Base-by-base conservation (phyloP, 768 basidiomycete genomes). In the Suillus subaureus region DNA sequence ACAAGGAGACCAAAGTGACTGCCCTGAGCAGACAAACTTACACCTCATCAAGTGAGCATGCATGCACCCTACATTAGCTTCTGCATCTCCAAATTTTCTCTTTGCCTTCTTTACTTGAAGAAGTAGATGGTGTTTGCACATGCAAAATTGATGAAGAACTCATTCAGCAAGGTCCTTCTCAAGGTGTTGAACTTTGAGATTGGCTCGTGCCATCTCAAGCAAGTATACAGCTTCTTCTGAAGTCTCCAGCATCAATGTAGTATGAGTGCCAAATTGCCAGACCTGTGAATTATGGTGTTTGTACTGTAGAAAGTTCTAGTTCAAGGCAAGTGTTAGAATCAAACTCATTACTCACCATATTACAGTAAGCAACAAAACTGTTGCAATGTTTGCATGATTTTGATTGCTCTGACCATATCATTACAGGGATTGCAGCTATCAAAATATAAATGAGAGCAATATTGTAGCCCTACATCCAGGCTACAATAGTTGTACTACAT, bases 311-410 rank as follows among this genome's bases (percentile, higher is more conserved):
- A 12, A 47, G 12, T 12, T 12, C n/a, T 47, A 11, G 12, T 47
- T 47, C n/a, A 47, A 47, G 47, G 47, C 47, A 47, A 23, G 47
- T 47, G 47, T 47, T 47, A 47, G 47, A 47, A 47, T 47, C 47
- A 2, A 47, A 11, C 47, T 6, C 47, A 47, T 47, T 12, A 47
- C n/a, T 47, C 47, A 47, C 47, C 47, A 47, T 47, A 47, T 47
- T 47, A 31, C 31, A 31, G 31, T 31, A 31, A 31, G 31, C 31
- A 31, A 31, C 31, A 31, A 31, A 31, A 31, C 31, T 31, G 31
- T 31, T 31, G 31, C 31, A 31, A 31, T 31, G 31, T 31, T 31
- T 31, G 31, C 31, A 31, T 31, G 2, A 31, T 31, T 31, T 31
- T 31, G 31, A 31, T 31, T 31, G 31, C 4, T 2, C 31, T 31